A percentile compares a stretch with the other conserved stretches of the same genome.
These are phyloP conservation scores for Monilinia fructicola DNA, from an alignment of 2,329 filamentous ascomycete genomes.

Conservation along the genomic window DNA sequence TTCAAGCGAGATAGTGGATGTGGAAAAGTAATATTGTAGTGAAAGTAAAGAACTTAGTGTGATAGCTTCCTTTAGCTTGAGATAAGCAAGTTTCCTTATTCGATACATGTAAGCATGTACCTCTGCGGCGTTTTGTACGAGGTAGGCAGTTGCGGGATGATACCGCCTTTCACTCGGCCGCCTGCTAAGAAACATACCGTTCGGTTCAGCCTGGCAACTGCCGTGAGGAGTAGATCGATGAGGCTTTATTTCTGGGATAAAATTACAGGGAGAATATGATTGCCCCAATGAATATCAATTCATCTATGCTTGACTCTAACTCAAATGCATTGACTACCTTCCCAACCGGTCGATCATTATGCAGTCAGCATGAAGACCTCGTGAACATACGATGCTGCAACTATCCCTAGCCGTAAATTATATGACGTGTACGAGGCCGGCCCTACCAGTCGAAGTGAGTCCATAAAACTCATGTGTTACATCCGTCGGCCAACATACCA, in stretches of 20 bases:
- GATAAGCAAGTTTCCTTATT: slow-evolving; percentile 20
- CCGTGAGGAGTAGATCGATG: slow-evolving; percentile 28
- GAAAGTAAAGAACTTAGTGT: slow-evolving; percentile 27
- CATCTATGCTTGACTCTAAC: slow-evolving; percentile 28
- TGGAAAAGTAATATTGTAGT: not conserved
- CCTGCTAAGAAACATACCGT: slow-evolving; percentile 14
- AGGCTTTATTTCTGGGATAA: slow-evolving; percentile 28
- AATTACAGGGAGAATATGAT: slow-evolving; percentile 23
- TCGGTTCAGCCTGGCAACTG: slow-evolving; percentile 30
- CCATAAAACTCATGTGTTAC: slow-evolving; percentile 14
- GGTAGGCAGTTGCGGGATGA: slow-evolving; percentile 19
- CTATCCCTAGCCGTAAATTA: slow-evolving; percentile 11
- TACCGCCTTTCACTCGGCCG: slow-evolving; percentile 13
- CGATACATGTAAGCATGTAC: slow-evolving; percentile 16
- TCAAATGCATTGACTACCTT: slow-evolving; percentile 26
- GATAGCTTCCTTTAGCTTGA: slow-evolving; percentile 12
- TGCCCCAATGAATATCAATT: slow-evolving; percentile 28
- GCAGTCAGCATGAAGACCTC: slow-evolving; percentile 25
- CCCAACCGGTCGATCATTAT: slow-evolving; percentile 23
- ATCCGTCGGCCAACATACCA: slow-evolving; percentile 4
- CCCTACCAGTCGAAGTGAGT: slow-evolving; percentile 1
- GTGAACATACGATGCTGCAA: slow-evolving; percentile 24
- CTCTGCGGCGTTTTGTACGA: slow-evolving; percentile 16
- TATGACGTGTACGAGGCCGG: slow-evolving; percentile 20
- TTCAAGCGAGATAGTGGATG: slow-evolving; percentile 8